Percentiles rank a stretch among this genome's conserved stretches.
These are phyloP conservation scores for Ceriops zippeliana DNA, from an alignment of 345 rosid genomes.

Conservation along the genomic window DNA sequence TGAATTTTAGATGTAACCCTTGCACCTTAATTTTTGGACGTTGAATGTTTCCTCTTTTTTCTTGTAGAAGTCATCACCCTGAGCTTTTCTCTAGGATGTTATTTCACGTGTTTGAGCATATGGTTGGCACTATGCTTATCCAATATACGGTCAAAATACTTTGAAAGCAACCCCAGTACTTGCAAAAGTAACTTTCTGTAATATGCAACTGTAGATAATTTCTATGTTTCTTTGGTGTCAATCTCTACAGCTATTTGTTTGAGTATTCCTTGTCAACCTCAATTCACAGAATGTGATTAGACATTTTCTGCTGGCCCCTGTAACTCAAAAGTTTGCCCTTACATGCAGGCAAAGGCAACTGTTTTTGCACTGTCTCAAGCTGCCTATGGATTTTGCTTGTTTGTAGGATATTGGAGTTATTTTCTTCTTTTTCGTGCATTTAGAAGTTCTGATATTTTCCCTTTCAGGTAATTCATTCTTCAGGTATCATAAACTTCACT, in stretches of 20 bases:
- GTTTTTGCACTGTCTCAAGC: slow-evolving; percentile 71
- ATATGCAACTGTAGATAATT: neutral
- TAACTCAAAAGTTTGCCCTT: too few species aligned
- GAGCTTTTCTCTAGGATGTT: neutral
- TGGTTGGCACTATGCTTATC: neutral
- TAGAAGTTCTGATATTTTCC: slow-evolving; percentile 55
- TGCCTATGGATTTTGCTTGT: slow-evolving; percentile 73
- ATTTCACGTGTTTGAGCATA: neutral
- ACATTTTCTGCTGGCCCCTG: too few species aligned
- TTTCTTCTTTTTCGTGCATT: slow-evolving; percentile 51
- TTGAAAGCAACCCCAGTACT: neutral
- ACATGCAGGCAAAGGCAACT: slow-evolving; percentile 58
- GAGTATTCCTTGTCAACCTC: neutral
- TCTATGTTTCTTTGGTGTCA: neutral
- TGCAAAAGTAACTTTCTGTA: neutral
- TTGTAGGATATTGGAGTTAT: slow-evolving; percentile 85
- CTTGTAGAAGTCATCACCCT: neutral
- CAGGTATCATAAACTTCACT: slow-evolving; percentile 9
- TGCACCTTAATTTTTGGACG: neutral
- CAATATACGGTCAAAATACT: neutral
- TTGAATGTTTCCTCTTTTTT: neutral
- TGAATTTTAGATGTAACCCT: slow-evolving; percentile 1
- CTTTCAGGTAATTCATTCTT: slow-evolving; percentile 65
- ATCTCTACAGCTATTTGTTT: neutral
- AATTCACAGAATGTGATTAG: neutral